phyloP scores from a whole-genome alignment of 148 eudicot species.

The Camellia granthamiana region DNA sequence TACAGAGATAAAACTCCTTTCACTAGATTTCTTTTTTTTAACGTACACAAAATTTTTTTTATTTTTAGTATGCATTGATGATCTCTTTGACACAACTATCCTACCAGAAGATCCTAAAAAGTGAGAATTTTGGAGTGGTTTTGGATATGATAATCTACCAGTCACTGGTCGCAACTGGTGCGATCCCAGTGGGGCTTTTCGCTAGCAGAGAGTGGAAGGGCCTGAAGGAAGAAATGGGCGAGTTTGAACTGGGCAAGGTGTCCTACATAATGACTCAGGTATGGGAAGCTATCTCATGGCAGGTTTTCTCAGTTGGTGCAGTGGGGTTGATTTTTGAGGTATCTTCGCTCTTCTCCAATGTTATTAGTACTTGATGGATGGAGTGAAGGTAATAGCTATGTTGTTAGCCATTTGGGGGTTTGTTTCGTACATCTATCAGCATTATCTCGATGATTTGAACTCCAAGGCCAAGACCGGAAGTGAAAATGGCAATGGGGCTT shows the following conservation, averaged over 20 bases:
- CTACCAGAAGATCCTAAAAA: constrained; percentile 33
- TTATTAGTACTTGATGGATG: constrained; percentile 52
- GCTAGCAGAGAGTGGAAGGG: constrained; percentile 60
- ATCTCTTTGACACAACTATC: constrained; percentile 47
- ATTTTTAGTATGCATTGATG: constrained; percentile 19
- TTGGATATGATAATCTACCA: constrained; percentile 40
- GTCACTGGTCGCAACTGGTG: constrained; percentile 28
- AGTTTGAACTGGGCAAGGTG: constrained; percentile 36
- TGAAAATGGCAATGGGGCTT: neutral
- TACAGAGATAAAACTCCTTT: too few relatives aligned
- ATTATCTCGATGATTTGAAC: constrained; percentile 36
- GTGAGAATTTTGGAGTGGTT: constrained; percentile 18
- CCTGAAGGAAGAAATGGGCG: constrained; percentile 39
- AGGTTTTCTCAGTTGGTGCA: constrained; percentile 35
- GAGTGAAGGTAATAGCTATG: constrained; percentile 54
- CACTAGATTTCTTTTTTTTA: too few relatives aligned
- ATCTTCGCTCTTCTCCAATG: constrained; percentile 66
- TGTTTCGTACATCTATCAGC: constrained; percentile 54
- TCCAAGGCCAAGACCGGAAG: constrained; percentile 8
- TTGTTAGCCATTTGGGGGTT: constrained; percentile 69
- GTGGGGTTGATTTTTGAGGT: constrained; percentile 51
- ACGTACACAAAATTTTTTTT: too few relatives aligned
- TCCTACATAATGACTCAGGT: constrained; percentile 50
- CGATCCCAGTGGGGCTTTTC: constrained; percentile 41
- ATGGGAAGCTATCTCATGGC: constrained; percentile 62